These are phyloP conservation scores for Tanozyma kutaoensis DNA, from an alignment of 805 yeast genomes.

Conservation along the genomic window DNA sequence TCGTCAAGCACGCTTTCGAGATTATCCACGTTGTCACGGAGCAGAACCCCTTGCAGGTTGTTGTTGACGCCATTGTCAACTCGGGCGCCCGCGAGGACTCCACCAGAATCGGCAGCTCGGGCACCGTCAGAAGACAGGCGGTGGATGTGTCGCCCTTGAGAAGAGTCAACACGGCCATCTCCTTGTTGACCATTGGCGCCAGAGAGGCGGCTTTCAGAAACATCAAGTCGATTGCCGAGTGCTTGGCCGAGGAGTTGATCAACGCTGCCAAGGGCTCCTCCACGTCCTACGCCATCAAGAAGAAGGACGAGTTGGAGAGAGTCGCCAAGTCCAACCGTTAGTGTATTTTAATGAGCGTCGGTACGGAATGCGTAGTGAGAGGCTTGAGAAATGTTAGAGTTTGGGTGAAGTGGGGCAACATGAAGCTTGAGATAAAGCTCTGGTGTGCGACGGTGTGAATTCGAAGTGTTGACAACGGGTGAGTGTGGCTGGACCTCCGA, in stretches of 20 bases:
- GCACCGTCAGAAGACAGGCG: conserved; percentile 99
- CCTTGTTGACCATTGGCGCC: conserved; percentile 97
- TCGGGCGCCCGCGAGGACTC: conserved; percentile 99
- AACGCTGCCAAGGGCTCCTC: conserved; percentile 99
- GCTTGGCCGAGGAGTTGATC: conserved; percentile 99
- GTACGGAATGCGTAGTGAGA: too few species aligned
- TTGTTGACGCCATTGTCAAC: conserved; percentile 99
- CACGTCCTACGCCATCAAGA: conserved; percentile 99
- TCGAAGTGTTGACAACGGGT: too few species aligned
- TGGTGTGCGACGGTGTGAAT: too few species aligned
- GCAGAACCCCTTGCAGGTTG: conserved; percentile 98
- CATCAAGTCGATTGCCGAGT: conserved; percentile 99
- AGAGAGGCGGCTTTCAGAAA: conserved; percentile 99
- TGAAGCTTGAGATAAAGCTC: too few species aligned
- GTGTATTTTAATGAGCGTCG: too few species aligned
- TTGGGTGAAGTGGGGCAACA: too few species aligned
- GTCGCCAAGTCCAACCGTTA: conserved; percentile 99
- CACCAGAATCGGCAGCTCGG: conserved; percentile 99
- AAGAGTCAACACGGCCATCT: conserved; percentile 99
- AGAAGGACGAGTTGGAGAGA: conserved; percentile 99
- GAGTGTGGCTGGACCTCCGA: too few species aligned
- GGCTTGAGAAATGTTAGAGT: too few species aligned
- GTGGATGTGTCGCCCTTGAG: conserved; percentile 99
- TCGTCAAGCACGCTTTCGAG: conserved; percentile 98
- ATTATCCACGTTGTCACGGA: conserved; percentile 95